Evolutionary conservation across 2,329 filamentous ascomycete species (phyloP).

Genomic region (Epicoccum nigrum): DNA sequence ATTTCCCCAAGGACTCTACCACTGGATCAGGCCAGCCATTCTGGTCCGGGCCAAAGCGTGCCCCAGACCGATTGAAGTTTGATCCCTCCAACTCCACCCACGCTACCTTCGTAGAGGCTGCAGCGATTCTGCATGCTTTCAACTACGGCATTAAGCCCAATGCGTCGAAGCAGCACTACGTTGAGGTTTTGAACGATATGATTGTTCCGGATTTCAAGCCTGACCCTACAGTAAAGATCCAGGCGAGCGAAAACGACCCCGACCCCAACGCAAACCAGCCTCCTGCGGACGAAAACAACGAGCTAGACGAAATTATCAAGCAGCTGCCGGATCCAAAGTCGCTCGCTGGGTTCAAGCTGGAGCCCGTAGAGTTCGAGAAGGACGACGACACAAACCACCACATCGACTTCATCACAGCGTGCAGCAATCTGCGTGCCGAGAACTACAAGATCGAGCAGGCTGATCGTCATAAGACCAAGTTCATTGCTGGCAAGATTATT

Average conservation of each 20-base stretch:
- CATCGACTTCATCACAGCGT: slow-evolving; percentile 98
- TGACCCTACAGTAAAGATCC: slow-evolving; percentile 90
- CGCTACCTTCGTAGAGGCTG: slow-evolving; percentile 84
- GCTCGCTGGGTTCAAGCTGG: slow-evolving; percentile 85
- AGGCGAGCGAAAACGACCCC: slow-evolving; percentile 92
- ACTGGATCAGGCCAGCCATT: slow-evolving; percentile 90
- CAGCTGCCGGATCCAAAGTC: slow-evolving; percentile 79
- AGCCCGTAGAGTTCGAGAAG: slow-evolving; percentile 96
- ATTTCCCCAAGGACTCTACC: slow-evolving; percentile 92
- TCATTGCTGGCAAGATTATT: slow-evolving; percentile 99
- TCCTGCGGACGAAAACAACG: slow-evolving; percentile 73
- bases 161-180: slow-evolving; percentile 72
- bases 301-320: slow-evolving; percentile 73
- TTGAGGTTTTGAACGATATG: slow-evolving; percentile 84
- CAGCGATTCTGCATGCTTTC: slow-evolving; percentile 91
- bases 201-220: slow-evolving; percentile 95
- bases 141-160: slow-evolving; percentile 97
- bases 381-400: slow-evolving; percentile 98
- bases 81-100: slow-evolving; percentile 84
- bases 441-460: slow-evolving; percentile 97
- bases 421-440: slow-evolving; percentile 93
- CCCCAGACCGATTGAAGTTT: slow-evolving; percentile 89
- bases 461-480: slow-evolving; percentile 97
- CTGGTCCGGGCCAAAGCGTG: slow-evolving; percentile 98
- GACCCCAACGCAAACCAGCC: slow-evolving; percentile 78